Conservation (phyloP, 768 basidiomycete genomes). For the Hortiboletus flavorubellus region DNA sequence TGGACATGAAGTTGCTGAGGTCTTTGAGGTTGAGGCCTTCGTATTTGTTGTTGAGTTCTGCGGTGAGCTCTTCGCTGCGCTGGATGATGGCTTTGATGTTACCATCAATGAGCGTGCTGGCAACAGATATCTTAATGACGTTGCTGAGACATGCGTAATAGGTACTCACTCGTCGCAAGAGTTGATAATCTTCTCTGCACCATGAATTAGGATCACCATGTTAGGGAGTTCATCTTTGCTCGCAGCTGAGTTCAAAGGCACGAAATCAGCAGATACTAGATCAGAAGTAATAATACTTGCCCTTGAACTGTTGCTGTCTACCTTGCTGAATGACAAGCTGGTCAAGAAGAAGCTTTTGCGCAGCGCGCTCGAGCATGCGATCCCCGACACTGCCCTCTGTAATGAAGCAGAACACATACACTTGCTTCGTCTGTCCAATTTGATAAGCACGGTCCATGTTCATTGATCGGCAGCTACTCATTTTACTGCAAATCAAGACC, state of each 20-base stretch:
- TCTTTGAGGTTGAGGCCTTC: conserved; percentile 91
- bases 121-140: background rate
- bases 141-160: background rate
- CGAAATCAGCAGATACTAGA: background rate
- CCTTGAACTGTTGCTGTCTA: conserved; percentile 75
- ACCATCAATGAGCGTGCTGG: conserved; percentile 71
- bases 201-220: conserved; percentile 98
- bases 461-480: conserved; percentile 49
- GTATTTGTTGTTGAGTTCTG: conserved; percentile 87
- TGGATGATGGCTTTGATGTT: conserved; percentile 95
- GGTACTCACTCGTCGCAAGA: conserved; percentile 60
- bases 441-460: conserved; percentile 85
- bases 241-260: conserved; percentile 50
- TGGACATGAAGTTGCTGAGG: conserved; percentile 94
- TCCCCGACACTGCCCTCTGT: conserved; percentile 88
- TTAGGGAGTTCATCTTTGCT: conserved; percentile 95
- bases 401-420: conserved; percentile 85
- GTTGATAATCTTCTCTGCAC: conserved; percentile 95
- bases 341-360: conserved; percentile 91
- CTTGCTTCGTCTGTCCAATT: conserved; percentile 91
- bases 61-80: conserved; percentile 86
- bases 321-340: conserved; percentile 98
- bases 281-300: conserved; percentile 34
- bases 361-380: conserved; percentile 85
- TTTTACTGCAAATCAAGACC: conserved; percentile 96